These are phyloP conservation scores for Corymbia maculata DNA, from an alignment of 345 rosid species.

Conservation along the genomic window DNA sequence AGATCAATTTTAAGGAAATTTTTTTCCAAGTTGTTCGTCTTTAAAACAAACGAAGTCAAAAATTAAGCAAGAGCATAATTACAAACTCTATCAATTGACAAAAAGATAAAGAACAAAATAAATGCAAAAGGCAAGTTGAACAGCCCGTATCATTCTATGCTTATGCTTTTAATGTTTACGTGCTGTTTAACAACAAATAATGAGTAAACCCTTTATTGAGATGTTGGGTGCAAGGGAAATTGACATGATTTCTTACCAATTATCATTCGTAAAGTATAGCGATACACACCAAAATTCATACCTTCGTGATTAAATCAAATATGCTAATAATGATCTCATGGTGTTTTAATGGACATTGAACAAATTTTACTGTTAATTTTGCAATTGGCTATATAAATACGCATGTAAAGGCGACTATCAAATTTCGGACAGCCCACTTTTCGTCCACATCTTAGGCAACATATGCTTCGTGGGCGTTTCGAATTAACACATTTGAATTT, in stretches of 20 bases:
- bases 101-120: too few species aligned
- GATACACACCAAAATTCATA: background rate
- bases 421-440: background rate
- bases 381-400: background rate
- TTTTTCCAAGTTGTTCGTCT: background rate
- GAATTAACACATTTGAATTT: background rate
- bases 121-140: background rate
- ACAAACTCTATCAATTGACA: background rate
- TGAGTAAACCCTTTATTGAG: background rate
- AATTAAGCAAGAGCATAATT: too few species aligned
- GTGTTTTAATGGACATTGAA: background rate
- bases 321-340: background rate
- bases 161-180: too few species aligned
- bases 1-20: background rate
- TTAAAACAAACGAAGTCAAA: too few species aligned
- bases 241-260: background rate
- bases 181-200: too few species aligned
- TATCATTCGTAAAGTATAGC: background rate
- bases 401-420: background rate
- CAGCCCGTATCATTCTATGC: background rate
- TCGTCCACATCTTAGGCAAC: background rate
- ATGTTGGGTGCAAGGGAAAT: background rate
- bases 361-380: background rate
- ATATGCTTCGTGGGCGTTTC: background rate
- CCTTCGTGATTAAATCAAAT: background rate